Evolutionary conservation across 2,329 filamentous ascomycete genomes (phyloP), one percentile per base, ranked within the genome.

Genomic region (Chaetomiaceae sp.): DNA sequence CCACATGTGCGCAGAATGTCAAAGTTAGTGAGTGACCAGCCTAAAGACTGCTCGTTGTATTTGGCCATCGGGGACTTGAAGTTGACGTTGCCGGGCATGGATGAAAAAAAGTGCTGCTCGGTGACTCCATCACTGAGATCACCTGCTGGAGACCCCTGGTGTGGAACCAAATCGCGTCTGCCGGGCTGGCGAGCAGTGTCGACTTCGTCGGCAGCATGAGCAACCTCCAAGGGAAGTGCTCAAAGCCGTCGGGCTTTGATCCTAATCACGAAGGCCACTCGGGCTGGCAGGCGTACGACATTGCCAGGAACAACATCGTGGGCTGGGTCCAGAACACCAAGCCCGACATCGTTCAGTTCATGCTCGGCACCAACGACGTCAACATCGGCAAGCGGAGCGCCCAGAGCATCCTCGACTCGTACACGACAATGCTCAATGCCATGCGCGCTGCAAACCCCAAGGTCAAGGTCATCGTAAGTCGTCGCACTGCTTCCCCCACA

Each of bases 321-420:
- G 64, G 63, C 27, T 75, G 72, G 73, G 62, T 74, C 10, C 60
- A 63, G 13, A 62, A 32, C 47, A 65, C 67, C 5, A 65, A 62
- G 33, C 68, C 73, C 9, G 73, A 75, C 53, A 65, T 75, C 18
- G 69, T 75, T 1, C 69, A 69, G 62, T 73, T 73, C 60, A 73
- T 73, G 69, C 66, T 75, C 13, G 73, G 73, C 29, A 75, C 72
- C 4, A 74, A 75, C 58, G 73, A 76, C 57, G 66, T 75, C n/a
- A 63, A 62, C 18, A 60, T 62, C 21, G 65, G 67, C 7, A 62
- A 67, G n/a, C 54, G 58, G 13, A 61, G 67, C 8, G 58, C 62
- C 46, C 65, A 69, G 46, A 42, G 21, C 44, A 70, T 75, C 36
- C 59, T 71, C 10, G 66, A 63, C 13, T 67, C 72, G 0, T 75